phyloP scores from a whole-genome alignment of 495 filamentous ascomycete genomes.

The Trichoderma asperelloides region DNA sequence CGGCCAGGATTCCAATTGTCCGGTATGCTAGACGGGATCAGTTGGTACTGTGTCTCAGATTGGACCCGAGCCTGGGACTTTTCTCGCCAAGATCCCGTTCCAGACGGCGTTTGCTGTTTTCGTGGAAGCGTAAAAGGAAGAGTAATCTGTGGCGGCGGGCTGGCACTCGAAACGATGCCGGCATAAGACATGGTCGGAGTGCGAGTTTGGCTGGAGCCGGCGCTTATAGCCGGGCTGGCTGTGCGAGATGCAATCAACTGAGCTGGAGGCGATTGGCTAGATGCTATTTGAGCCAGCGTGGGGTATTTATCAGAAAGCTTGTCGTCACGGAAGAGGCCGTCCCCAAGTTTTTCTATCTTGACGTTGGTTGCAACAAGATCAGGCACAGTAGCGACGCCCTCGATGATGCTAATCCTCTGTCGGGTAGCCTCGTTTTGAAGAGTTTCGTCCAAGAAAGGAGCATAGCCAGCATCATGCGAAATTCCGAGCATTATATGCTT shows the following conservation, averaged over 20 bases:
- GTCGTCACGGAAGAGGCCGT: slow-evolving; percentile 58
- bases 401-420: slow-evolving; percentile 60
- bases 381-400: slow-evolving; percentile 62
- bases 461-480: slow-evolving; percentile 67
- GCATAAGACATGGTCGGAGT: slow-evolving; percentile 24
- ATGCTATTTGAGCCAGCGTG: neutral
- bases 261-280: neutral
- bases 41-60: neutral
- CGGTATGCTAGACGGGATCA: slow-evolving; percentile 12
- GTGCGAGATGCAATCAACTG: neutral
- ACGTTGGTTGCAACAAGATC: slow-evolving; percentile 53
- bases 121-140: slow-evolving; percentile 19
- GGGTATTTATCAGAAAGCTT: slow-evolving; percentile 32
- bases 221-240: neutral
- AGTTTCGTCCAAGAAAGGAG: slow-evolving; percentile 57
- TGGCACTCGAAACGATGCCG: slow-evolving; percentile 21
- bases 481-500: slow-evolving; percentile 75
- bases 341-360: slow-evolving; percentile 46
- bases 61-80: neutral
- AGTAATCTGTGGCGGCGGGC: slow-evolving; percentile 28
- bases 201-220: slow-evolving; percentile 18
- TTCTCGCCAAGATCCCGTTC: slow-evolving; percentile 10
- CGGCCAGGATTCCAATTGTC: slow-evolving; percentile 43
- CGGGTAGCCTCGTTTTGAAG: slow-evolving; percentile 43
- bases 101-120: slow-evolving; percentile 10